Conservation (phyloP, 2,329 filamentous ascomycete genomes). For the Colletotrichum lindemuthianum region DNA sequence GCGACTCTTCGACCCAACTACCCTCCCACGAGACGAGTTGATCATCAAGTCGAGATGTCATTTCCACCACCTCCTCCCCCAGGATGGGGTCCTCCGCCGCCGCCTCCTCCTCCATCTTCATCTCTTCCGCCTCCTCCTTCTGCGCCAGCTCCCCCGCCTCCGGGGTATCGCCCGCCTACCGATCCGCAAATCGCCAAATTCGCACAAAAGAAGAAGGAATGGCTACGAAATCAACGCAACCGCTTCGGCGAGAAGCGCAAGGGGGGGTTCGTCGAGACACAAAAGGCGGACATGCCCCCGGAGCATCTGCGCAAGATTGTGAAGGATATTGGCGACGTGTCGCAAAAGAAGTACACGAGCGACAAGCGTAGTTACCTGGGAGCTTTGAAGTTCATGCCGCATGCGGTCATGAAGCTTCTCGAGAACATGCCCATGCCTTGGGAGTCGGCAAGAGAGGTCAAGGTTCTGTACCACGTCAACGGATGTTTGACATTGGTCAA, state of each 20-base stretch:
- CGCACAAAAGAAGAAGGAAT: slow-evolving; percentile 98
- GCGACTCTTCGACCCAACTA: slow-evolving; percentile 34
- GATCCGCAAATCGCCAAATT: slow-evolving; percentile 93
- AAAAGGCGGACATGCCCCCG: slow-evolving; percentile 98
- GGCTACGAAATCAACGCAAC: slow-evolving; percentile 90
- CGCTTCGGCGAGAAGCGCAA: slow-evolving; percentile 97
- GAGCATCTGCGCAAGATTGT: slow-evolving; percentile 99
- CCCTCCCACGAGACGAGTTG: slow-evolving; percentile 2
- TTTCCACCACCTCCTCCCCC: slow-evolving; percentile 67
- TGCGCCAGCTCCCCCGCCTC: slow-evolving; percentile 77
- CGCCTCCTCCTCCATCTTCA: slow-evolving; percentile 65
- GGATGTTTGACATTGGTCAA: slow-evolving; percentile 97
- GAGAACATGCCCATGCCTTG: slow-evolving; percentile 99
- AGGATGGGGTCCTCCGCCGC: slow-evolving; percentile 62
- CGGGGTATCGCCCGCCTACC: slow-evolving; percentile 82
- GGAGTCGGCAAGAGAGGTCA: slow-evolving; percentile 96
- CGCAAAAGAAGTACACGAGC: slow-evolving; percentile 98
- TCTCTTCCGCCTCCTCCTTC: slow-evolving; percentile 69
- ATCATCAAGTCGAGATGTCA: slow-evolving; percentile 55
- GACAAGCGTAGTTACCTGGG: slow-evolving; percentile 98
- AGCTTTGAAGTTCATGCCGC: slow-evolving; percentile 98
- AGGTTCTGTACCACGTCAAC: slow-evolving; percentile 98
- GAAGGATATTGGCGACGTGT: slow-evolving; percentile 97
- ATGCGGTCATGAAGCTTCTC: slow-evolving; percentile 94
- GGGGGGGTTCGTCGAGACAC: slow-evolving; percentile 94